Percentiles rank a stretch among this genome's conserved stretches.
phyloP scores from a whole-genome alignment of 768 basidiomycete genomes.

The Phlegmacium glaucopus region DNA sequence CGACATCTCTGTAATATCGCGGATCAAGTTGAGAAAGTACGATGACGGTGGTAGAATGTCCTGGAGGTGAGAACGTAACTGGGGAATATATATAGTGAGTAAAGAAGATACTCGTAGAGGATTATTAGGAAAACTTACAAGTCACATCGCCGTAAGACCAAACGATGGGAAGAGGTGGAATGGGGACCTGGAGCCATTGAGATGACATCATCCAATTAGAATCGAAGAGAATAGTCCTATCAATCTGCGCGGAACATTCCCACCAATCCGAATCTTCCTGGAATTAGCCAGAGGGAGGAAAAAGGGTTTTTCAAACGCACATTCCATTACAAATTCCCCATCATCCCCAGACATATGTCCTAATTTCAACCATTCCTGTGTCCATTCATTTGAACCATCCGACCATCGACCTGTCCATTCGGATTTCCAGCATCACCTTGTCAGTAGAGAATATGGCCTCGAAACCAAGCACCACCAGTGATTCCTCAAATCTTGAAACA shows the following conservation, averaged over 20 bases:
- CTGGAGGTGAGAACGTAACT: slow-evolving; percentile 46
- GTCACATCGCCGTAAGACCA: slow-evolving; percentile 55
- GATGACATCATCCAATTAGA: slow-evolving; percentile 44
- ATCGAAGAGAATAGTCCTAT: slow-evolving; percentile 44
- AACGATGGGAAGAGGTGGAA: slow-evolving; percentile 40
- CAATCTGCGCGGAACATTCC: slow-evolving; percentile 40
- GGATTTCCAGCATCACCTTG: no score
- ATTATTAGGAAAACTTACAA: no score
- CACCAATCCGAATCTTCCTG: slow-evolving; percentile 37
- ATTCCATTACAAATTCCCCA: slow-evolving; percentile 51
- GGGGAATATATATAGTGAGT: no score
- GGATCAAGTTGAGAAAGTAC: slow-evolving; percentile 50
- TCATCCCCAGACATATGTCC: slow-evolving; percentile 45
- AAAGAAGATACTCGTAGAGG: no score
- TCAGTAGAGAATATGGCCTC: no score
- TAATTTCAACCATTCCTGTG: slow-evolving; percentile 41
- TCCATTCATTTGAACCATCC: slow-evolving; percentile 51
- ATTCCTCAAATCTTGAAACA: no score
- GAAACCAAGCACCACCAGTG: no score
- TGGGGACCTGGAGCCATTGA: slow-evolving; percentile 45
- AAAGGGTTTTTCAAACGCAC: no score
- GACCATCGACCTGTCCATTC: slow-evolving; percentile 50
- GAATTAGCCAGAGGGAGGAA: no score
- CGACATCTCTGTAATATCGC: slow-evolving; percentile 47
- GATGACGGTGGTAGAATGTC: slow-evolving; percentile 39